Evolutionary conservation across 495 filamentous ascomycete species (phyloP).

Genomic region (Lasiosphaeria hispida): DNA sequence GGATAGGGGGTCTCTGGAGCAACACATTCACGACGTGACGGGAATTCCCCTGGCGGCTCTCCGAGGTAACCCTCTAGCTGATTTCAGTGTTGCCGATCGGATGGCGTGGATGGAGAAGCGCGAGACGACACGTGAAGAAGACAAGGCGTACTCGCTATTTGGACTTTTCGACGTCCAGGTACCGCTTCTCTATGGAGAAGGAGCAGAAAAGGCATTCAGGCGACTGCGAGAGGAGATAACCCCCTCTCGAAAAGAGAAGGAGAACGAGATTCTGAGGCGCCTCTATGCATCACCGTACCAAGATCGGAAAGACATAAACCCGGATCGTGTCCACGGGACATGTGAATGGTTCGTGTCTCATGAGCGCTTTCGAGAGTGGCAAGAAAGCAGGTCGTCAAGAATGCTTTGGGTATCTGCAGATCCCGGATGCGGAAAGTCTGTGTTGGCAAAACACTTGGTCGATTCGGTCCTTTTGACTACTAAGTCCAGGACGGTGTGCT

Average conservation of each 20-base stretch:
- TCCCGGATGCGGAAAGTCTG: slow-evolving; percentile 57
- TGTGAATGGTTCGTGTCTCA: slow-evolving; percentile 44
- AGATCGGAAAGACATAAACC: slow-evolving; percentile 42
- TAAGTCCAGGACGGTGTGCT: slow-evolving; percentile 34
- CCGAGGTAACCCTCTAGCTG: not conserved
- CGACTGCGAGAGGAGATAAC: not conserved
- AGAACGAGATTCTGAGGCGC: too few relatives aligned
- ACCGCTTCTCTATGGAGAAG: not conserved
- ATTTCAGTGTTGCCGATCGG: not conserved
- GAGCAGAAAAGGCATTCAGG: not conserved
- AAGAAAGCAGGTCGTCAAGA: slow-evolving; percentile 15
- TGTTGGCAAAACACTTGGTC: slow-evolving; percentile 45
- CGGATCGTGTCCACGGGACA: slow-evolving; percentile 34
- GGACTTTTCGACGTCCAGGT: not conserved
- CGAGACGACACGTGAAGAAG: not conserved
- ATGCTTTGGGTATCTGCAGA: slow-evolving; percentile 52
- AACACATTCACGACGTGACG: not conserved
- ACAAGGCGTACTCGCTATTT: not conserved
- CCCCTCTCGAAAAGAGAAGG: too few relatives aligned
- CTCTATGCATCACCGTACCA: slow-evolving; percentile 31
- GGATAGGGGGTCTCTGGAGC: not conserved
- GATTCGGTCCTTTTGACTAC: slow-evolving; percentile 34
- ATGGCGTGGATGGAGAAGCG: not conserved
- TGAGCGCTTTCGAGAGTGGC: slow-evolving; percentile 35
- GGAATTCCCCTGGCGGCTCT: not conserved